These are phyloP conservation scores for Aeschynomene evenia DNA, from an alignment of 306 rosid species.

Conservation along the genomic window DNA sequence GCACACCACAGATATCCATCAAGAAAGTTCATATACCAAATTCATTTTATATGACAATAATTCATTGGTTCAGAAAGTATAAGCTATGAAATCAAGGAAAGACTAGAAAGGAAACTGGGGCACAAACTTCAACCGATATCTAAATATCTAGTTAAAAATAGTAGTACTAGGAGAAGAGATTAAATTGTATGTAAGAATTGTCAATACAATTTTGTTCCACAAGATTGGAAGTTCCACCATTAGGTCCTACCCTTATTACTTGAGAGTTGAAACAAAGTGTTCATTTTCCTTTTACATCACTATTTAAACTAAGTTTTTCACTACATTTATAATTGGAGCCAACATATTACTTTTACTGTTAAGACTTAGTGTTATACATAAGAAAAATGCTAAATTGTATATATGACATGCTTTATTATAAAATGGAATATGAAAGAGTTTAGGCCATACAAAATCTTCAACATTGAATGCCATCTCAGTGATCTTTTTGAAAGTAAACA, in stretches of 20 bases:
- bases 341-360: neutral
- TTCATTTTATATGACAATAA: neutral
- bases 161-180: neutral
- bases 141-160: neutral
- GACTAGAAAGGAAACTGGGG: neutral
- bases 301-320: neutral
- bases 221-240: neutral
- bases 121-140: neutral
- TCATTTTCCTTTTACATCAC: neutral
- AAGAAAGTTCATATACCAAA: neutral
- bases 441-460: neutral
- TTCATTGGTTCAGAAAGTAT: neutral
- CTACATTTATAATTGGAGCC: neutral
- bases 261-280: neutral
- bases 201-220: neutral
- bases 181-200: neutral
- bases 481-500: neutral
- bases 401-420: neutral
- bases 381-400: neutral
- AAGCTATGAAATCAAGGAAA: conserved; percentile 10
- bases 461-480: neutral
- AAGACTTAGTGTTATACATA: neutral
- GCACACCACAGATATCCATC: neutral
- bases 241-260: conserved; percentile 7
- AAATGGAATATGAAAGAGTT: neutral